phyloP scores from a whole-genome alignment of 2,329 filamentous ascomycete species.

The Calonectria multiphialidica region DNA sequence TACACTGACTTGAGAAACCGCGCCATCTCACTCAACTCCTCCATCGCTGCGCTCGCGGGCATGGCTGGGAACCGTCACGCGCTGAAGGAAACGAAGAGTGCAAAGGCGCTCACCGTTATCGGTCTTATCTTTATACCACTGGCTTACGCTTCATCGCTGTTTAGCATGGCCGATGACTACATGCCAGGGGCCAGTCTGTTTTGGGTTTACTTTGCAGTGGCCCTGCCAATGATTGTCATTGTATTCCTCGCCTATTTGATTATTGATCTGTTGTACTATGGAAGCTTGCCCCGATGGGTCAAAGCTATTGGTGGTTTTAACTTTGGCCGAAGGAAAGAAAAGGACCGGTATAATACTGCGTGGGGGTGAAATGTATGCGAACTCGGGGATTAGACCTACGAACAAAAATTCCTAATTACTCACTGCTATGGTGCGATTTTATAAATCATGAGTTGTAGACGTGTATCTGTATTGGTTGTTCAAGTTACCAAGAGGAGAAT shows the following conservation, averaged over 20 bases:
- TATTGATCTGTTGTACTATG: background rate
- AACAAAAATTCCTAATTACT: too few species aligned
- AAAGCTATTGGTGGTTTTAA: background rate
- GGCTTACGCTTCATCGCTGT: background rate
- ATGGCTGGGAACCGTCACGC: slow-evolving; percentile 1
- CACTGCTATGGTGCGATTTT: too few species aligned
- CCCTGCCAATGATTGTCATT: background rate
- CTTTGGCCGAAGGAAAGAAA: background rate
- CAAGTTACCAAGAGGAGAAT: too few species aligned
- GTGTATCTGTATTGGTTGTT: too few species aligned
- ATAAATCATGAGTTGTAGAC: too few species aligned
- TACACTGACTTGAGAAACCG: background rate
- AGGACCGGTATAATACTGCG: background rate
- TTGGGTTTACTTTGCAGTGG: slow-evolving; percentile 15
- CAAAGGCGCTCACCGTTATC: background rate
- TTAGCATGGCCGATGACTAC: slow-evolving; percentile 14
- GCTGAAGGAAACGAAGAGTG: background rate
- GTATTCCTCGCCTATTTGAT: background rate
- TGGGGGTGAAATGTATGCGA: background rate
- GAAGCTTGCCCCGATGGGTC: background rate
- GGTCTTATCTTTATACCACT: slow-evolving; percentile 16
- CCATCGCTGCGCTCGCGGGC: background rate
- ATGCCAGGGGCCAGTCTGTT: background rate
- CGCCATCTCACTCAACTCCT: background rate
- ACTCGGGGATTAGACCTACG: too few species aligned